These are phyloP conservation scores for Craterostigma plantagineum DNA, from an alignment of 257 asterid species.

Conservation along the genomic window DNA sequence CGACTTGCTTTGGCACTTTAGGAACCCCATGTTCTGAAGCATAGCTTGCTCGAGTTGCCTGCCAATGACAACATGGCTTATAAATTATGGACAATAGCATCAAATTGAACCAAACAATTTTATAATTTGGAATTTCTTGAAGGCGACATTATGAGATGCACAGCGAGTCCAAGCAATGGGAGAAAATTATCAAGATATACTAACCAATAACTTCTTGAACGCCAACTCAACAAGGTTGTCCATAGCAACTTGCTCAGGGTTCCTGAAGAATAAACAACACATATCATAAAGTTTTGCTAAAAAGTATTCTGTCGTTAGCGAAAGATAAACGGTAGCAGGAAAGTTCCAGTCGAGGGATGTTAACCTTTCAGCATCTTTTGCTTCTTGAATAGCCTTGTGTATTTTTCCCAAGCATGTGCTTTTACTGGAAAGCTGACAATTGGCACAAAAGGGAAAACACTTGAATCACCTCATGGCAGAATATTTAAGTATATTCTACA, in stretches of 20 bases:
- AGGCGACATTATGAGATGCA: too few species aligned
- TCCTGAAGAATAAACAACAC: conserved; percentile 24
- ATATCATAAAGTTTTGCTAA: neutral
- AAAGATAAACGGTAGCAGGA: neutral
- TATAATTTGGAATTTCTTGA: too few species aligned
- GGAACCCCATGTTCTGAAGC: conserved; percentile 71
- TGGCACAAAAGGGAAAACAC: conserved; percentile 9
- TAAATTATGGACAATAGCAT: too few species aligned
- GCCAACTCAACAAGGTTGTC: conserved; percentile 65
- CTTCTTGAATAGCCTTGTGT: conserved; percentile 40
- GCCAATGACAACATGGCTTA: conserved; percentile 11
- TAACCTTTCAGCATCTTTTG: conserved; percentile 35
- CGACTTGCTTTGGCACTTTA: conserved; percentile 64
- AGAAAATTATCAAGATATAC: conserved; percentile 3
- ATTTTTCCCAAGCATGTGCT: conserved; percentile 40
- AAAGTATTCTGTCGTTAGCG: too few species aligned
- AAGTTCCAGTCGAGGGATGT: conserved; percentile 7
- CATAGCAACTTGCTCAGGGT: conserved; percentile 77
- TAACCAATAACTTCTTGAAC: conserved; percentile 71
- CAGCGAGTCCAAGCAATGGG: too few species aligned
- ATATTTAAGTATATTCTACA: neutral
- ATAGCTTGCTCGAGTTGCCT: conserved; percentile 77
- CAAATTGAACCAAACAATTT: too few species aligned
- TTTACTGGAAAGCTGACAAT: conserved; percentile 40
- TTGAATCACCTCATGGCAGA: conserved; percentile 4